Percentiles rank a stretch among this genome's conserved stretches.
phyloP scores from a whole-genome alignment of 2,329 filamentous ascomycete species.

The Colletotrichum salicis region DNA sequence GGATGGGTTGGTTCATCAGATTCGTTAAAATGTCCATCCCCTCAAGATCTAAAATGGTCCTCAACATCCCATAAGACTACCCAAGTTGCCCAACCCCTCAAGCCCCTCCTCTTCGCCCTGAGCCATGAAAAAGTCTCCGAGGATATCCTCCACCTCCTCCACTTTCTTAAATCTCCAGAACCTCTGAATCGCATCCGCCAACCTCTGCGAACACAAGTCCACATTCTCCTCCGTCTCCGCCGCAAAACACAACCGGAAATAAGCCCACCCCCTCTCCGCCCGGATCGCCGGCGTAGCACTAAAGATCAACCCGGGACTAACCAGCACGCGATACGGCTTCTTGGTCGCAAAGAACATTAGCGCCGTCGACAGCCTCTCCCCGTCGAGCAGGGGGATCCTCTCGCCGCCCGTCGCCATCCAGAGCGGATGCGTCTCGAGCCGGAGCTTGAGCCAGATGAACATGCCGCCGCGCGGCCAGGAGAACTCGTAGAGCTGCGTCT shows the following conservation, averaged over 20 bases:
- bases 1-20: background rate
- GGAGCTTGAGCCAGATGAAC: constrained; percentile 86
- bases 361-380: constrained; percentile 68
- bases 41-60: background rate
- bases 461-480: constrained; percentile 86
- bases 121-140: constrained; percentile 48
- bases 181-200: constrained; percentile 74
- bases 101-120: constrained; percentile 30
- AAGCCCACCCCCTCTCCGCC: constrained; percentile 72
- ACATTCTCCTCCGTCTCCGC: constrained; percentile 80
- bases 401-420: constrained; percentile 51
- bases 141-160: constrained; percentile 71
- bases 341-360: constrained; percentile 78
- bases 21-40: background rate
- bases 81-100: constrained; percentile 44
- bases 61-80: constrained; percentile 37
- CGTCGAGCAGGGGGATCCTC: constrained; percentile 57
- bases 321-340: constrained; percentile 76
- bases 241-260: constrained; percentile 84
- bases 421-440: constrained; percentile 79
- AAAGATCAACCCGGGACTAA: constrained; percentile 79
- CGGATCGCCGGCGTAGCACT: constrained; percentile 70
- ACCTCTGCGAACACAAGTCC: constrained; percentile 67
- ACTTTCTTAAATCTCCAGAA: constrained; percentile 83
- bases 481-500: constrained; percentile 79